phyloP scores from a whole-genome alignment of 495 filamentous ascomycete genomes.

The Gamarada debralockiae region DNA sequence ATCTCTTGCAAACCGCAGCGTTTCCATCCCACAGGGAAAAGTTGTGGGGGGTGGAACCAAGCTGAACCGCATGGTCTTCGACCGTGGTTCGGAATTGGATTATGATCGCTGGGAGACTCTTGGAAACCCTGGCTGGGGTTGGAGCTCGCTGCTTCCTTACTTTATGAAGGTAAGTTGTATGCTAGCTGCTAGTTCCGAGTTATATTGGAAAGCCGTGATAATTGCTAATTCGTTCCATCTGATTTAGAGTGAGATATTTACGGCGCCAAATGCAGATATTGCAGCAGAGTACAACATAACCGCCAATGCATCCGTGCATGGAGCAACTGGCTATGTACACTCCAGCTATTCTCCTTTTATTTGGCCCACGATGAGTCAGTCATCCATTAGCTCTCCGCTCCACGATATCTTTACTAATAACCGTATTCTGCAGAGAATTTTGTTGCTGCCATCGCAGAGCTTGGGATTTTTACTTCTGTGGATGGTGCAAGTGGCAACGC shows the following conservation, averaged over 20 bases:
- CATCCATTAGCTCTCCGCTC: too few relatives aligned
- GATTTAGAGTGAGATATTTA: not conserved
- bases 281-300: not conserved
- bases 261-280: not conserved
- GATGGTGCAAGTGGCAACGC: too few relatives aligned
- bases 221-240: too few relatives aligned
- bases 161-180: not conserved
- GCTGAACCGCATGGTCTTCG: not conserved
- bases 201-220: too few relatives aligned
- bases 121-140: not conserved
- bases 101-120: not conserved
- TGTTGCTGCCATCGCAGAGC: too few relatives aligned
- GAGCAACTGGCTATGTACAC: too few relatives aligned
- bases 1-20: not conserved
- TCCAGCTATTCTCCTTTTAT: too few relatives aligned
- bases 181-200: not conserved
- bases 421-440: too few relatives aligned
- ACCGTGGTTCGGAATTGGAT: not conserved
- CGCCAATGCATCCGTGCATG: too few relatives aligned
- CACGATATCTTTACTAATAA: too few relatives aligned
- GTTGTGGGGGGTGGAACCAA: not conserved
- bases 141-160: not conserved
- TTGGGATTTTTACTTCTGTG: too few relatives aligned
- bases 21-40: not conserved
- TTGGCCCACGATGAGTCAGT: too few relatives aligned